Percentiles rank a stretch among this genome's conserved stretches.
Conservation (phyloP, 2,329 filamentous ascomycete species). For the Ophiostoma novo-ulmi region DNA sequence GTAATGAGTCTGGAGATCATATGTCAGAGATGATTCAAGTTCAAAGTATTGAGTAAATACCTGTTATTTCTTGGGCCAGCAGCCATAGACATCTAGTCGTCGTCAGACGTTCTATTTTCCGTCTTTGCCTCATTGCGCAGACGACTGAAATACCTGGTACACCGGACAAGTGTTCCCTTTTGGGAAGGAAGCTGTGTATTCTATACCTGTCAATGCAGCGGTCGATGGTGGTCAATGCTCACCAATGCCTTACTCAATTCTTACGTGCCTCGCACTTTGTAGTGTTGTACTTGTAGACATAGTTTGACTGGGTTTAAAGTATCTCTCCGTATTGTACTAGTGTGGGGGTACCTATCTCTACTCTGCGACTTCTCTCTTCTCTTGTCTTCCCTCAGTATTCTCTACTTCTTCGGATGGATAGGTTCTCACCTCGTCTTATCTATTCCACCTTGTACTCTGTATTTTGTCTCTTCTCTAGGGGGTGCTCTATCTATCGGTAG, state of each 20-base stretch:
- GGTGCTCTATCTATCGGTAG: not conserved
- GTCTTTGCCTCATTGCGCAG: not conserved
- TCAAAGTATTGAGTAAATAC: not conserved
- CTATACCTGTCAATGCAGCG: not conserved
- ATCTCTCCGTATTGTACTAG: not conserved
- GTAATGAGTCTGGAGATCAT: constrained; percentile 2
- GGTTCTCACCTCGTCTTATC: not conserved
- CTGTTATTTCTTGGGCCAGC: not conserved
- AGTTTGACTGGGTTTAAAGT: not conserved
- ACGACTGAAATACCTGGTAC: not conserved
- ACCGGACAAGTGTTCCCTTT: constrained; percentile 2
- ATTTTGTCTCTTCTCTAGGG: not conserved
- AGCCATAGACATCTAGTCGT: not conserved
- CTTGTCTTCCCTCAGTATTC: not conserved
- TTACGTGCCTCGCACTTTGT: not conserved
- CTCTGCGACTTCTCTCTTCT: not conserved
- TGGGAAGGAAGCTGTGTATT: not conserved
- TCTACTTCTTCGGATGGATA: not conserved
- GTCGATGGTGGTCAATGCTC: not conserved
- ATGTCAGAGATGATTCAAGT: not conserved
- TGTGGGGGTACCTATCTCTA: constrained; percentile 11
- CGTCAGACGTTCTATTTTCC: not conserved
- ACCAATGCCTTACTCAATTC: constrained; percentile 4
- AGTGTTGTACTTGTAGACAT: not conserved
- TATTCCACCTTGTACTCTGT: not conserved